Percentiles rank a stretch among this genome's conserved stretches.
Conservation (phyloP, 2,329 filamentous ascomycete species). For the Apiospora kogelbergensis region DNA sequence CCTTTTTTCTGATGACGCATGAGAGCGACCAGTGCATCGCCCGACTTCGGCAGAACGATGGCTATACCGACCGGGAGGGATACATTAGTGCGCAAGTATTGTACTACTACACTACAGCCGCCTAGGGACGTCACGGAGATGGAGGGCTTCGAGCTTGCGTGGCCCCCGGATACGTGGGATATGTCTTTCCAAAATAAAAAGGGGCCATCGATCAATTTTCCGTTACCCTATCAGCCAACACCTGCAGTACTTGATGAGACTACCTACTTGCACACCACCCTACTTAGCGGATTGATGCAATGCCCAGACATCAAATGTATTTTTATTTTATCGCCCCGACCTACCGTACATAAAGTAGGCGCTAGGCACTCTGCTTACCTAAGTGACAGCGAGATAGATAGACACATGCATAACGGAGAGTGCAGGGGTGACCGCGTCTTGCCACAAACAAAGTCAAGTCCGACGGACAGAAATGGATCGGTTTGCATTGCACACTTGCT, state of each 20-base stretch:
- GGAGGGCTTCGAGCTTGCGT: not conserved
- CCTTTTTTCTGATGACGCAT: not conserved
- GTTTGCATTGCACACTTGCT: conserved; percentile 7
- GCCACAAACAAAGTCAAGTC: conserved; percentile 6
- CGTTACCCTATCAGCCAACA: not conserved
- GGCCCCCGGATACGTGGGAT: not conserved
- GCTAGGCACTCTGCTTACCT: conserved; percentile 1
- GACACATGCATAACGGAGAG: not conserved
- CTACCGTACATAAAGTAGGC: not conserved
- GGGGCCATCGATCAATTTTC: conserved; percentile 2
- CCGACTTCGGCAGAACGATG: not conserved
- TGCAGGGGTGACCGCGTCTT: not conserved
- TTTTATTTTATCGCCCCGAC: not conserved
- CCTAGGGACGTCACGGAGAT: not conserved
- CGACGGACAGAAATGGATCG: conserved; percentile 4
- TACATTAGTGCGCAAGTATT: not conserved
- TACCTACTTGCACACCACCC: not conserved
- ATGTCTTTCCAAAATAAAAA: not conserved
- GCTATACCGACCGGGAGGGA: not conserved
- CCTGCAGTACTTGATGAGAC: too few relatives aligned
- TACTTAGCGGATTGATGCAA: not conserved
- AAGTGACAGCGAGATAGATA: not conserved
- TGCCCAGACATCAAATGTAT: not conserved
- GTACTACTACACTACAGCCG: not conserved
- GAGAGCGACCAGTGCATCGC: not conserved